Conservation (phyloP, 768 basidiomycete genomes). For the Hebeloma cylindrosporum region DNA sequence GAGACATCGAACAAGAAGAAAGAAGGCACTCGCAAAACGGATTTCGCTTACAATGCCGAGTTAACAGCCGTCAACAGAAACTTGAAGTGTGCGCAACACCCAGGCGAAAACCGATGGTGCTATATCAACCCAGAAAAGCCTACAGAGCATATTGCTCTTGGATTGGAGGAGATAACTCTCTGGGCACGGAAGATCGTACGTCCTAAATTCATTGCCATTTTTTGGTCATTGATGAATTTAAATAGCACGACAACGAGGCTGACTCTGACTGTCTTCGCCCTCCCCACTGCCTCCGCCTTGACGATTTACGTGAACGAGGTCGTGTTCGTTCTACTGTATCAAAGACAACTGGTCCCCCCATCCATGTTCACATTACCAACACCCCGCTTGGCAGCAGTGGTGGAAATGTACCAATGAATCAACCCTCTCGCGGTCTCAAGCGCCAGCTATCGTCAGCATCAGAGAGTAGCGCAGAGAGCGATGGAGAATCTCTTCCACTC, state of each 20-base stretch:
- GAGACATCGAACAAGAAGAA: no score
- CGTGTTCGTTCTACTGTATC: no score
- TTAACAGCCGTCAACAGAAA: constrained; percentile 7
- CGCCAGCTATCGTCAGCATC: background rate
- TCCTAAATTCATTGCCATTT: background rate
- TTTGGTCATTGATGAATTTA: background rate
- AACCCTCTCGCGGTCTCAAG: background rate
- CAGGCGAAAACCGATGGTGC: constrained; percentile 12
- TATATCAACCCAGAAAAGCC: constrained; percentile 10
- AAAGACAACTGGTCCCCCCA: constrained; percentile 1
- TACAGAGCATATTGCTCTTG: constrained; percentile 5
- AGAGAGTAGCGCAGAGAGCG: constrained; percentile 1
- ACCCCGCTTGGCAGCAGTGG: background rate
- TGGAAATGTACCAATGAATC: background rate
- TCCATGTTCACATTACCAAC: constrained; percentile 12
- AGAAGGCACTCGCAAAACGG: no score
- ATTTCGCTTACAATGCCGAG: no score
- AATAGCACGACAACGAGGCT: constrained; percentile 5
- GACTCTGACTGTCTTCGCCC: constrained; percentile 7
- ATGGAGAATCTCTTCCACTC: constrained; percentile 6
- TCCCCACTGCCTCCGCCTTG: constrained; percentile 2
- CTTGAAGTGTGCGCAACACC: constrained; percentile 10
- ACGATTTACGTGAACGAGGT: no score
- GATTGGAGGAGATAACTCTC: constrained; percentile 6
- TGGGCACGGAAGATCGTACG: constrained; percentile 10